Conservation (phyloP, 495 filamentous ascomycete genomes). For the Physcia stellaris region DNA sequence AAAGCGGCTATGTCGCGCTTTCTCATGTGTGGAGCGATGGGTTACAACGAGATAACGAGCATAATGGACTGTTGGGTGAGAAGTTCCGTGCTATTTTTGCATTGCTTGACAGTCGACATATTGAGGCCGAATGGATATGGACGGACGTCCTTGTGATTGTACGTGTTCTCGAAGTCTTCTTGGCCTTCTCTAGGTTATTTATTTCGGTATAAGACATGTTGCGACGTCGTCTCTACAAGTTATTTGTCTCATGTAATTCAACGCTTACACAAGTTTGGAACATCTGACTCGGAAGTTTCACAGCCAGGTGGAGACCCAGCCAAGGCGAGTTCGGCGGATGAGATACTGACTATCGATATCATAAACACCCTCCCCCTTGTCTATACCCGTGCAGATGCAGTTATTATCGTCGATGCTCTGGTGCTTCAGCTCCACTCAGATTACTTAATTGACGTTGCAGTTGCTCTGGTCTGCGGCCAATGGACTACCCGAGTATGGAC, state of each 20-base stretch:
- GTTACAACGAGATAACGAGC: neutral
- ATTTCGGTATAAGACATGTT: too few species aligned
- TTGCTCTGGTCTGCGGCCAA: constrained; percentile 2
- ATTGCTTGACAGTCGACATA: neutral
- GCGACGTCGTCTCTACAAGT: too few species aligned
- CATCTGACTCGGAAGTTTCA: too few species aligned
- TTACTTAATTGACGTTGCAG: constrained; percentile 1
- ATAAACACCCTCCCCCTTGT: constrained; percentile 5
- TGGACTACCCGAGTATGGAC: constrained; percentile 7
- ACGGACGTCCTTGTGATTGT: constrained; percentile 3
- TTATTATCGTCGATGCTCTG: constrained; percentile 6
- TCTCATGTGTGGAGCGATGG: constrained; percentile 8
- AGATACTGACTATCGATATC: constrained; percentile 1
- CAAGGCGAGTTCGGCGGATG: neutral
- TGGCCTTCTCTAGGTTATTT: too few species aligned
- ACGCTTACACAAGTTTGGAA: too few species aligned
- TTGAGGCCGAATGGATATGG: constrained; percentile 7
- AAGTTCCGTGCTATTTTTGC: neutral
- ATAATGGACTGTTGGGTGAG: neutral
- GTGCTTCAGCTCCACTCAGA: constrained; percentile 3
- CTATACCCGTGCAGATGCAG: constrained; percentile 4
- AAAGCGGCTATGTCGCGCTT: constrained; percentile 4
- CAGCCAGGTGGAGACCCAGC: constrained; percentile 2
- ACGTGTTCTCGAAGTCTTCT: too few species aligned
- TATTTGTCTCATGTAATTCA: too few species aligned